Evolutionary conservation across 1,284 basidiomycete genomes (phyloP).

Genomic region (Trichosporon asahii): DNA sequence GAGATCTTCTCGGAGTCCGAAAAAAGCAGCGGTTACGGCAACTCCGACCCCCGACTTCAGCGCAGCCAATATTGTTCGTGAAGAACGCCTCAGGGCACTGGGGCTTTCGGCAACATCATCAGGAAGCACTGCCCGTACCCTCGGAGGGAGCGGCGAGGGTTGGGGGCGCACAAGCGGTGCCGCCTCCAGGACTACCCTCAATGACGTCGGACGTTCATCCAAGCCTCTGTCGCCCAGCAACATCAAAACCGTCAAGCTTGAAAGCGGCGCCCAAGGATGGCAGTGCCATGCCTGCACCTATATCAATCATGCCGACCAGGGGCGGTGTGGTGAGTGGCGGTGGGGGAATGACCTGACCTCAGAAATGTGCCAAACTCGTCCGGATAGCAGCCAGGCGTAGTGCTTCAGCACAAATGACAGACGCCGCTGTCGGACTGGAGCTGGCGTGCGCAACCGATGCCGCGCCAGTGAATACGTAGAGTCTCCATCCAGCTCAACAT

Average conservation of each 20-base stretch:
- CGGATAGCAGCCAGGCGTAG: conserved; percentile 7
- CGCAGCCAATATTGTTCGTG: conserved; percentile 13
- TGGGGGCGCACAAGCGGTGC: background rate
- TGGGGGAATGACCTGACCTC: background rate
- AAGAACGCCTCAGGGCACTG: conserved; percentile 29
- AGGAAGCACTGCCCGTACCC: conserved; percentile 1
- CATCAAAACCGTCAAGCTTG: conserved; percentile 10
- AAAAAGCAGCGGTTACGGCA: background rate
- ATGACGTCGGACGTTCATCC: background rate
- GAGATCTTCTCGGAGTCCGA: background rate
- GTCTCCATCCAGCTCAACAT: background rate
- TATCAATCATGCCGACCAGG: conserved; percentile 34
- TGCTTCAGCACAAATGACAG: background rate
- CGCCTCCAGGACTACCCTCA: background rate
- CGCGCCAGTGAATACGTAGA: background rate
- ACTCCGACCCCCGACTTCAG: background rate
- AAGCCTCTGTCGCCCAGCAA: background rate
- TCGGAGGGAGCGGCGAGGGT: conserved; percentile 3
- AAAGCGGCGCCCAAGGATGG: conserved; percentile 11
- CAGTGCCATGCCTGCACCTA: conserved; percentile 39
- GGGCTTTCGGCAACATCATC: conserved; percentile 19
- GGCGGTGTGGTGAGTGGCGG: conserved; percentile 38
- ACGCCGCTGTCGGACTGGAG: background rate
- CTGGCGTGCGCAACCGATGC: background rate
- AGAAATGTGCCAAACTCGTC: conserved; percentile 12